phyloP scores from a whole-genome alignment of 768 basidiomycete species.

The Kwoniella pini region DNA sequence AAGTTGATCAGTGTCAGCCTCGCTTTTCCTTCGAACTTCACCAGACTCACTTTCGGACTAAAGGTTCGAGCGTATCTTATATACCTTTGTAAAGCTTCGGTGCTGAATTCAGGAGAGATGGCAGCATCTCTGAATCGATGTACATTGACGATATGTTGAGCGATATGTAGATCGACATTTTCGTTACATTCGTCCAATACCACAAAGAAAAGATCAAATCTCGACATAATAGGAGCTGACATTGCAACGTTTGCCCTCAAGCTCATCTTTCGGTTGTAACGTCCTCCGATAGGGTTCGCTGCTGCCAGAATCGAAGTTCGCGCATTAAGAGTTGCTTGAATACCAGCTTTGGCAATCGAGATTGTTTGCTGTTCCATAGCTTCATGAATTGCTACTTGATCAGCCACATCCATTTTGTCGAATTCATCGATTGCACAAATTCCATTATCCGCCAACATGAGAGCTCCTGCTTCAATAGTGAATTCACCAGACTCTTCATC shows the following conservation, averaged over 20 bases:
- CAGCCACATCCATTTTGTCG: constrained; percentile 99
- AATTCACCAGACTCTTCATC: constrained; percentile 99
- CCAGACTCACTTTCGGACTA: constrained; percentile 77
- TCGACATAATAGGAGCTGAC: constrained; percentile 98
- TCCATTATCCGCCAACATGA: constrained; percentile 99
- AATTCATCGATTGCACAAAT: constrained; percentile 99
- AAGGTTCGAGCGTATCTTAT: constrained; percentile 97
- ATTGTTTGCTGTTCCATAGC: constrained; percentile 99
- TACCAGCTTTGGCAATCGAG: constrained; percentile 98
- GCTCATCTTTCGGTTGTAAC: constrained; percentile 92
- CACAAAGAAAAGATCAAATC: constrained; percentile 97
- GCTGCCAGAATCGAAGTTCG: constrained; percentile 96
- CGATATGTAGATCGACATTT: constrained; percentile 86
- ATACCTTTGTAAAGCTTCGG: constrained; percentile 92
- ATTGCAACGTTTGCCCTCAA: constrained; percentile 91
- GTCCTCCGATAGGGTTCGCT: constrained; percentile 94
- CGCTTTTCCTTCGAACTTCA: background rate
- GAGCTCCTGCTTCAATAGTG: constrained; percentile 97
- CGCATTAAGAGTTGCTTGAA: constrained; percentile 96
- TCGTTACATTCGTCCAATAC: constrained; percentile 97
- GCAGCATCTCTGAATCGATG: constrained; percentile 94
- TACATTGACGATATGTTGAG: constrained; percentile 95
- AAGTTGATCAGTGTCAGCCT: constrained; percentile 7
- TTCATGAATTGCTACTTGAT: constrained; percentile 99
- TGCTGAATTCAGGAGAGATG: constrained; percentile 94